Evolutionary conservation across 2,329 filamentous ascomycete species (phyloP).

Genomic region (Trichothecium sympodiale): DNA sequence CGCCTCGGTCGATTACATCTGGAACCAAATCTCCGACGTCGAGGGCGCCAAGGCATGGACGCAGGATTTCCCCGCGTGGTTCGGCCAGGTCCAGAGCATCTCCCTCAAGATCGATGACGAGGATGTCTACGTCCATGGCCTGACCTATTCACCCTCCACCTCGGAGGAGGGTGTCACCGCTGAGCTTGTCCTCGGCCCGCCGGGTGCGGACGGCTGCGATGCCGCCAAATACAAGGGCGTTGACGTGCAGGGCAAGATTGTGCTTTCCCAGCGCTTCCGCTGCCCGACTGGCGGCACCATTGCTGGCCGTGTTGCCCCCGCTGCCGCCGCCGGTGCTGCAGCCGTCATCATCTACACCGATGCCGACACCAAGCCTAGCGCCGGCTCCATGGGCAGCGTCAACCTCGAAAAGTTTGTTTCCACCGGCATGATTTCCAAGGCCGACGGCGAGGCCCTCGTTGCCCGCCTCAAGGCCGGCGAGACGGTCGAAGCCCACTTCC

Average conservation of each 20-base stretch:
- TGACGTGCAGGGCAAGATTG: conserved; percentile 18
- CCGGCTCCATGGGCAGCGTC: conserved; percentile 14
- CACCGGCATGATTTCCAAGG: conserved; percentile 16
- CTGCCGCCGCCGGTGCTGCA: conserved; percentile 14
- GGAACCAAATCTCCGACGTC: conserved; percentile 28
- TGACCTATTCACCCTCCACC: conserved; percentile 20
- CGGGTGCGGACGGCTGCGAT: conserved; percentile 14
- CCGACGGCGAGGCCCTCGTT: conserved; percentile 14
- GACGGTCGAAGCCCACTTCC: conserved; percentile 19
- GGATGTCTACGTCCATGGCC: conserved; percentile 13
- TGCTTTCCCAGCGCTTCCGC: conserved; percentile 17
- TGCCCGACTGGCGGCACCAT: conserved; percentile 19
- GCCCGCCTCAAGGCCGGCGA: conserved; percentile 20
- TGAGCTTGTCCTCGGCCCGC: conserved; percentile 15
- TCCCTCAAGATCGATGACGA: conserved; percentile 15
- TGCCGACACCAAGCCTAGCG: conserved; percentile 17
- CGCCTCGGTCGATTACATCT: conserved; percentile 38
- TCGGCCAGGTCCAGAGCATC: conserved; percentile 19
- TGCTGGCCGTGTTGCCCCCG: conserved; percentile 17
- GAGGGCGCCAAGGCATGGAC: conserved; percentile 27
- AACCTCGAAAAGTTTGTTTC: conserved; percentile 13
- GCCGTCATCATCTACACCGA: conserved; percentile 20
- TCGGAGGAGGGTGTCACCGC: conserved; percentile 16
- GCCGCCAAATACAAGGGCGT: conserved; percentile 14
- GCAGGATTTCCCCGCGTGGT: conserved; percentile 35